phyloP scores from a whole-genome alignment of 805 yeast genomes.

The Candida vaughaniae region DNA sequence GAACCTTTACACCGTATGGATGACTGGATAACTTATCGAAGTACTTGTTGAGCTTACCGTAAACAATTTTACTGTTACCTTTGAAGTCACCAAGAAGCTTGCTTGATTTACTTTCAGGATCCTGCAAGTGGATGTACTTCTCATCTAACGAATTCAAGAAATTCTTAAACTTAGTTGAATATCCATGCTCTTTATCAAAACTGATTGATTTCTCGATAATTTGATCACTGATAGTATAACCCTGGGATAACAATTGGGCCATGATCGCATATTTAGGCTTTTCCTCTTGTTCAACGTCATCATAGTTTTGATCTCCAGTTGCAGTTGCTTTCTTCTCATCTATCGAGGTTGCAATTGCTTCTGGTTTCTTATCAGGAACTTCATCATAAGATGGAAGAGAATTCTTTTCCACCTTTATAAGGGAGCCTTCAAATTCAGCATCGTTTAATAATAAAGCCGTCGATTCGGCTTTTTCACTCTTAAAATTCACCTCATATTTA shows the following conservation, averaged over 20 bases:
- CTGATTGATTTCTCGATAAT: slow-evolving; percentile 59
- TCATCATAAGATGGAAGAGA: slow-evolving; percentile 9
- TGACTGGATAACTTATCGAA: slow-evolving; percentile 44
- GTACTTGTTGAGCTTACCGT: slow-evolving; percentile 40
- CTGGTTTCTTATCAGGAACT: slow-evolving; percentile 12
- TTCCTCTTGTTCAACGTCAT: slow-evolving; percentile 67
- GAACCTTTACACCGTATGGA: slow-evolving; percentile 58
- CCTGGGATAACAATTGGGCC: slow-evolving; percentile 75
- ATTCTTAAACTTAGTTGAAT: slow-evolving; percentile 52
- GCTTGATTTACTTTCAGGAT: slow-evolving; percentile 46
- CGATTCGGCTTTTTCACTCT: slow-evolving; percentile 56
- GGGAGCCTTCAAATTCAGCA: slow-evolving; percentile 64
- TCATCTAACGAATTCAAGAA: slow-evolving; percentile 56
- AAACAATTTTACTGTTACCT: slow-evolving; percentile 18
- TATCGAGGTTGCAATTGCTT: slow-evolving; percentile 15
- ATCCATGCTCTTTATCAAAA: slow-evolving; percentile 65
- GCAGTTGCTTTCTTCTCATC: slow-evolving; percentile 20
- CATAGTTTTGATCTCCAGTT: slow-evolving; percentile 32
- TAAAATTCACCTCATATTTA: slow-evolving; percentile 54
- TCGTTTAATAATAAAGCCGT: slow-evolving; percentile 73
- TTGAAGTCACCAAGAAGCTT: slow-evolving; percentile 33
- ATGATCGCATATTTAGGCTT: slow-evolving; percentile 74
- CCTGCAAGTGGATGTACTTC: slow-evolving; percentile 58
- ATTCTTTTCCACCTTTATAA: slow-evolving; percentile 46
- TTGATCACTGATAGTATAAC: slow-evolving; percentile 64